Evolutionary conservation across 192 early-diverging fungal genomes (phyloP).

Genomic region (Rhizoclosmatium globosum): DNA sequence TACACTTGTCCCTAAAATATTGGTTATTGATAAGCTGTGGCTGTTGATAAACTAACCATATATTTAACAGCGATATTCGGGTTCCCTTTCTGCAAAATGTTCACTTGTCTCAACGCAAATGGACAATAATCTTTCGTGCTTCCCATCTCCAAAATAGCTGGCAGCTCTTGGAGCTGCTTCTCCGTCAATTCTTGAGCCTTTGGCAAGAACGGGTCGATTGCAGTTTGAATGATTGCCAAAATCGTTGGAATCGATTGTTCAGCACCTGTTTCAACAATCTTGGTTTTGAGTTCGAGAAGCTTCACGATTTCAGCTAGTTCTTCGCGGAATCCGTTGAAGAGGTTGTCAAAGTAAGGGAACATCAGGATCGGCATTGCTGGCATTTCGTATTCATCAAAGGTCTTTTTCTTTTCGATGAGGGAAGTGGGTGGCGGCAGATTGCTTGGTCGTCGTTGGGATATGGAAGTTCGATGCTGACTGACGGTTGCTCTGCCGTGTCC

Average conservation of each 20-base stretch:
- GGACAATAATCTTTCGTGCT: slow-evolving; percentile 63
- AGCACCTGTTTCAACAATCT: slow-evolving; percentile 35
- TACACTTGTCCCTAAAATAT: slow-evolving; percentile 49
- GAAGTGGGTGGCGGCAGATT: no score
- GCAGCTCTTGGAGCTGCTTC: slow-evolving; percentile 49
- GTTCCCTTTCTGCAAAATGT: slow-evolving; percentile 53
- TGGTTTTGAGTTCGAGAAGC: slow-evolving; percentile 37
- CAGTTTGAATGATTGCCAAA: slow-evolving; percentile 42
- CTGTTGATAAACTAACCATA: slow-evolving; percentile 33
- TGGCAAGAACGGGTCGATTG: slow-evolving; percentile 57
- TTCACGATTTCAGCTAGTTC: slow-evolving; percentile 51
- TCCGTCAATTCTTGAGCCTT: slow-evolving; percentile 40
- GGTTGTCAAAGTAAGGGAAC: slow-evolving; percentile 56
- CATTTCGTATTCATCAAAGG: background rate
- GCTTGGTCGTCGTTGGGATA: no score
- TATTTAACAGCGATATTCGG: slow-evolving; percentile 47
- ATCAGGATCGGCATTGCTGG: slow-evolving; percentile 30
- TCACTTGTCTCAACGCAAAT: slow-evolving; percentile 42
- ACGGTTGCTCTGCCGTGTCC: no score
- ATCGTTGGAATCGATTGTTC: slow-evolving; percentile 44
- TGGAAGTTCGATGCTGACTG: no score
- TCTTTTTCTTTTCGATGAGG: background rate
- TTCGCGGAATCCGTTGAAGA: slow-evolving; percentile 52
- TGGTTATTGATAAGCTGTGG: background rate
- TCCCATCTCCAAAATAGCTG: slow-evolving; percentile 49